Evolutionary conservation across 2,329 filamentous ascomycete species (phyloP).

Genomic region (Cephalotrichum gorgonifer): DNA sequence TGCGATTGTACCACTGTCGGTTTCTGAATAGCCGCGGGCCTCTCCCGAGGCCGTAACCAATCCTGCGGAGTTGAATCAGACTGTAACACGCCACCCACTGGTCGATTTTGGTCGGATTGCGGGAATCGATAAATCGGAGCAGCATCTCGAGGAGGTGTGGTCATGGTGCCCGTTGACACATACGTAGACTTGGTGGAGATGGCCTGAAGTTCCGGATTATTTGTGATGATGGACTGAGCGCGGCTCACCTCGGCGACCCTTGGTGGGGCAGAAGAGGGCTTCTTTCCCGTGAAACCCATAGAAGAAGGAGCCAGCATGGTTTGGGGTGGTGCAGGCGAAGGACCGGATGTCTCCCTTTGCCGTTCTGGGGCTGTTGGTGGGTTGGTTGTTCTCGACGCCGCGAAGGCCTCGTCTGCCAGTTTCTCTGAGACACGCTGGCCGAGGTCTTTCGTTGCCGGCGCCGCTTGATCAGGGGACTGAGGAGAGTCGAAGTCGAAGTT

Average conservation of each 20-base stretch:
- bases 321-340: slow-evolving; percentile 1
- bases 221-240: slow-evolving; percentile 54
- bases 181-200: slow-evolving; percentile 22
- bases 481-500: slow-evolving; percentile 73
- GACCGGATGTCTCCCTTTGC: not conserved
- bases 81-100: slow-evolving; percentile 7
- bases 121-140: slow-evolving; percentile 30
- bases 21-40: slow-evolving; percentile 1
- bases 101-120: slow-evolving; percentile 24
- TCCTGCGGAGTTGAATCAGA: not conserved
- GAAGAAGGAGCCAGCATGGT: not conserved
- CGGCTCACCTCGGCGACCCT: slow-evolving; percentile 41
- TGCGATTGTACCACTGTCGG: not conserved
- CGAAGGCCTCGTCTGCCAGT: slow-evolving; percentile 78
- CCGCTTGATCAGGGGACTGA: slow-evolving; percentile 28
- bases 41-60: not conserved
- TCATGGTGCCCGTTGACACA: slow-evolving; percentile 69
- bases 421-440: slow-evolving; percentile 62
- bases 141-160: slow-evolving; percentile 23
- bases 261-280: slow-evolving; percentile 23
- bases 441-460: slow-evolving; percentile 41
- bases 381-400: slow-evolving; percentile 23
- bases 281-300: not conserved
- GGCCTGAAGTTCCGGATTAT: slow-evolving; percentile 49
- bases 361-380: slow-evolving; percentile 1